Conservation (phyloP, 768 basidiomycete species). For the Ramaria sp. region DNA sequence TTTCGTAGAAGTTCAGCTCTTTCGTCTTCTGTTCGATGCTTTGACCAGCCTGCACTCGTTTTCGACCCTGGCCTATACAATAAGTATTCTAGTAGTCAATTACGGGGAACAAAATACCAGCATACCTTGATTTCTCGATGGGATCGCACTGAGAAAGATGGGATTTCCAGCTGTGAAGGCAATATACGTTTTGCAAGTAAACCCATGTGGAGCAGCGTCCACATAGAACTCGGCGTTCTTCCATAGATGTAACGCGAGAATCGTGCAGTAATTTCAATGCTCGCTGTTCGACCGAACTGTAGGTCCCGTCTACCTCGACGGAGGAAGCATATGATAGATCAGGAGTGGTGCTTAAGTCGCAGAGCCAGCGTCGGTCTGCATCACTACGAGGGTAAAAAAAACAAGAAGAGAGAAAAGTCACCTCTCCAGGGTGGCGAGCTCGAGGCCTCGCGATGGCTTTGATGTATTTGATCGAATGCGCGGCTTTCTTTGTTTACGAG, state of each 20-base stretch:
- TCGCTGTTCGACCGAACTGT: not conserved
- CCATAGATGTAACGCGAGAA: not conserved
- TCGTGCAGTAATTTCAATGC: not conserved
- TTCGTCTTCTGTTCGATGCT: slow-evolving; percentile 3
- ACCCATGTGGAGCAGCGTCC: not conserved
- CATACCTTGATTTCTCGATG: not conserved
- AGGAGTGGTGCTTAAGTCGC: not conserved
- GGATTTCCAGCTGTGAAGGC: not conserved
- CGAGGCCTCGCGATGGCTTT: not conserved
- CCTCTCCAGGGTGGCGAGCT: not conserved
- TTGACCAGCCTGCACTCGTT: no score
- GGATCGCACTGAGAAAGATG: not conserved
- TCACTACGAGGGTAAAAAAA: not conserved
- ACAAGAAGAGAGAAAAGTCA: not conserved
- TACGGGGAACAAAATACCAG: not conserved
- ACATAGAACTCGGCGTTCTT: slow-evolving; percentile 4
- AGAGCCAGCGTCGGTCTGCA: not conserved
- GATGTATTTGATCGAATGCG: not conserved
- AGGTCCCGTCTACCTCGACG: not conserved
- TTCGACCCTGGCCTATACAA: not conserved
- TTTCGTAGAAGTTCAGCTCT: not conserved
- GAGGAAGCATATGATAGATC: not conserved
- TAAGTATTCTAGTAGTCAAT: not conserved
- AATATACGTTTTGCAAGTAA: not conserved
- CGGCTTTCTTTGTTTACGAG: not conserved